Conservation (phyloP, 2,329 filamentous ascomycete genomes). For the Xylaria sp. region DNA sequence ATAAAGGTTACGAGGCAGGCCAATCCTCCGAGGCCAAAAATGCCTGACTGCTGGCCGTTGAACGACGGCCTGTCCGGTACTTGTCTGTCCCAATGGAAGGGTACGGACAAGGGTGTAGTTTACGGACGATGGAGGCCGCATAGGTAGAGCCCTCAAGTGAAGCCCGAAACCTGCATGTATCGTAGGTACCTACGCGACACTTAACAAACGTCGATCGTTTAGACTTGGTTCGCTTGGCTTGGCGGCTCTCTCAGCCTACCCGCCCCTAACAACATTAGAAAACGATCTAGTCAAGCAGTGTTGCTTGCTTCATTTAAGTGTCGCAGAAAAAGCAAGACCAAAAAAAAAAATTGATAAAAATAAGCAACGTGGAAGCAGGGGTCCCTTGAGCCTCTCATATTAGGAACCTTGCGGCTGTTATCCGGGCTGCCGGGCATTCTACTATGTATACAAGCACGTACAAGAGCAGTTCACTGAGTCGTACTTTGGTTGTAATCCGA, state of each 20-base stretch:
- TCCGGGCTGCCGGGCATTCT: neutral
- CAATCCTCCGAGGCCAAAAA: neutral
- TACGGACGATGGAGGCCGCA: neutral
- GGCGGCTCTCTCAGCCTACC: neutral
- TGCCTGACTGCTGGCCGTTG: neutral
- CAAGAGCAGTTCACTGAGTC: no score
- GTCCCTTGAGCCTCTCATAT: neutral
- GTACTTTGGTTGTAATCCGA: neutral
- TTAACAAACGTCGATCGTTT: conserved; percentile 3
- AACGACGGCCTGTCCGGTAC: neutral
- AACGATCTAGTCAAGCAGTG: neutral
- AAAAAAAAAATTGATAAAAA: no score
- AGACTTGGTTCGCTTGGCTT: conserved; percentile 12
- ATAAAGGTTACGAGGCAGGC: neutral
- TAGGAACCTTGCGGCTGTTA: neutral
- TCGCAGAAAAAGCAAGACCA: no score
- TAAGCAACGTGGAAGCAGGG: no score
- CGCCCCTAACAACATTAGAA: neutral
- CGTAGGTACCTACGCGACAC: neutral
- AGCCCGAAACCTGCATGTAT: conserved; percentile 30
- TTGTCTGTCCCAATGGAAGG: neutral
- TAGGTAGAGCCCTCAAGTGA: neutral
- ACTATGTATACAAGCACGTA: no score
- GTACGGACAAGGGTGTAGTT: neutral
- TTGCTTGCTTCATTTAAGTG: neutral